A percentile compares a stretch with the other conserved stretches of the same genome.
These are phyloP conservation scores for Halenospora varia DNA, from an alignment of 495 filamentous ascomycete species.

Conservation along the genomic window DNA sequence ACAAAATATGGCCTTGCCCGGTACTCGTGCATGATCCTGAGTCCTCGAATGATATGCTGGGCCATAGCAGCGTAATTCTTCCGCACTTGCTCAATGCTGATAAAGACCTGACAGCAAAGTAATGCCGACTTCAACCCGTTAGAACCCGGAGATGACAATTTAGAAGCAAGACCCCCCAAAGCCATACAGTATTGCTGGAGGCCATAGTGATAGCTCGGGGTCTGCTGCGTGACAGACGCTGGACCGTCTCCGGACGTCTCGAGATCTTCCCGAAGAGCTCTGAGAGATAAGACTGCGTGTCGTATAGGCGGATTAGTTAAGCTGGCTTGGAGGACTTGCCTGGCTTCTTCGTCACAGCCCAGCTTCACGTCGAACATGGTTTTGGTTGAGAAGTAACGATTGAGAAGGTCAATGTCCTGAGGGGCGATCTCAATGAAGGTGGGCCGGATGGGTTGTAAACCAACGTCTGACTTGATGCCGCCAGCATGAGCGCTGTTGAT, in stretches of 20 bases:
- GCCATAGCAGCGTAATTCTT: constrained; percentile 40
- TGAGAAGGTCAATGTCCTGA: constrained; percentile 38
- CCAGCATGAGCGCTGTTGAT: constrained; percentile 15
- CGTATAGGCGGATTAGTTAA: constrained; percentile 32
- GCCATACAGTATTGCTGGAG: constrained; percentile 45
- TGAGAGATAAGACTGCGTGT: constrained; percentile 35
- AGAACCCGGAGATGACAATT: constrained; percentile 19
- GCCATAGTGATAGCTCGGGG: constrained; percentile 30
- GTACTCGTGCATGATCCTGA: constrained; percentile 32
- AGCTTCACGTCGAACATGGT: constrained; percentile 50
- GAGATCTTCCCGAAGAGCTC: constrained; percentile 32
- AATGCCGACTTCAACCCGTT: constrained; percentile 36
- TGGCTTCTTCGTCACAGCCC: constrained; percentile 39
- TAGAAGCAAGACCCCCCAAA: constrained; percentile 35
- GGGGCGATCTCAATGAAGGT: constrained; percentile 34
- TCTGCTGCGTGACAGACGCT: constrained; percentile 25
- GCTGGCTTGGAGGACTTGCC: constrained; percentile 28
- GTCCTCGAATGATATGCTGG: constrained; percentile 44
- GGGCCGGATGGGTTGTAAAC: constrained; percentile 37
- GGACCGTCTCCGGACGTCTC: constrained; percentile 25
- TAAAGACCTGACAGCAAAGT: constrained; percentile 52
- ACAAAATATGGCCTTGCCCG: constrained; percentile 27
- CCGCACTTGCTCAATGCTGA: constrained; percentile 51
- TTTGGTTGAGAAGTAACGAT: constrained; percentile 42
- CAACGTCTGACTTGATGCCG: constrained; percentile 29